Evolutionary conservation across 2,329 filamentous ascomycete species (phyloP), one percentile per base, ranked within the genome.

Genomic region (Cercospora sp.): DNA sequence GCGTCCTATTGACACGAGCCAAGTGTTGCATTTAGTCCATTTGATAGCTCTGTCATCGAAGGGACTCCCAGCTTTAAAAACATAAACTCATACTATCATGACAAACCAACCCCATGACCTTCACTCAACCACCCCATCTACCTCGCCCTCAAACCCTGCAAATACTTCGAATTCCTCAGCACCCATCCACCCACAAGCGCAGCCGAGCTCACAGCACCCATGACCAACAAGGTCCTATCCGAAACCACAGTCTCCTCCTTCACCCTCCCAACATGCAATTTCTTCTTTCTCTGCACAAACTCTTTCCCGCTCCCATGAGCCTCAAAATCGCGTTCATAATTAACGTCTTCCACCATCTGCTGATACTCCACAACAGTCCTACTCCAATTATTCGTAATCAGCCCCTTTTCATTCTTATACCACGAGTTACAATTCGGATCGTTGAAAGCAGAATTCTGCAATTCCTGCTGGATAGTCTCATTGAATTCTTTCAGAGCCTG

Each of bases 341-440:
- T 69, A 0, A 86, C 80, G 16, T 75, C 76, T 8, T 76, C 73
- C 62, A 83, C 69, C 68, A 79, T 69, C 60, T 83, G 79, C 76
- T 88, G 86, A 73, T 88, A 89, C 57, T 85, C 81, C 0, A 88
- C 73, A 5, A 85, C 87, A 0, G 82, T 86, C 0, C 84, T 66
- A 10, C 70, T 76, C 81, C 85, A 88, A 72, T 88, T 88, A 67
- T 87, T 87, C 5, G 85, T 87, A 70, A 88, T 86, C 45, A 80
- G 70, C 0, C 86, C 86, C 0, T 83, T 80, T 0, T 80, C 80
- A 23, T 81, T 84, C 78, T 87, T 87, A 73, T 88, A 88, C 86
- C 86, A 88, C 57, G 79, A 82, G 18, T 79, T 80, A 70, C 86
- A 88, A 26, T 81, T 83, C 0, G 83, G 82, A 68, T 87, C 85